Percentiles rank a stretch among this genome's conserved stretches.
phyloP scores from a whole-genome alignment of 2,329 filamentous ascomycete genomes.

The Cercospora sp. region DNA sequence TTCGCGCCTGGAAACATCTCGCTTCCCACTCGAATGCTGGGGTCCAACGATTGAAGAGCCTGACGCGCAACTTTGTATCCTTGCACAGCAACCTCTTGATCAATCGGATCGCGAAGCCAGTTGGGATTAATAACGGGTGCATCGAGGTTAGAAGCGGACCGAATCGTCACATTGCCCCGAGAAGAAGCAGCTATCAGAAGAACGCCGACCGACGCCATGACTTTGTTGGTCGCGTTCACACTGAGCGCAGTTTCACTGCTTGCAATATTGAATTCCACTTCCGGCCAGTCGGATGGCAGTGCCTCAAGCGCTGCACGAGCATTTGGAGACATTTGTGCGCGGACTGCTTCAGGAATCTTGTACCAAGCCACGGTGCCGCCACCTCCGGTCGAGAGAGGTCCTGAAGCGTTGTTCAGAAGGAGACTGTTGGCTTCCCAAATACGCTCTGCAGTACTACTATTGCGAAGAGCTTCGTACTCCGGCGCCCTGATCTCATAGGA shows the following conservation, averaged over 20 bases:
- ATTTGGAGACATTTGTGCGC: conserved; percentile 19
- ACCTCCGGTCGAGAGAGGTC: conserved; percentile 30
- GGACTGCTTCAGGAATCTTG: conserved; percentile 23
- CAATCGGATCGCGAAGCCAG: conserved; percentile 40
- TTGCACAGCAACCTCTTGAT: conserved; percentile 40
- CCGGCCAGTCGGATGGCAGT: conserved; percentile 41
- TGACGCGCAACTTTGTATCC: conserved; percentile 39
- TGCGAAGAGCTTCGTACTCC: conserved; percentile 19
- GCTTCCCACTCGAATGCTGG: conserved; percentile 36
- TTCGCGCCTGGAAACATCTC: conserved; percentile 45
- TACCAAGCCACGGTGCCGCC: conserved; percentile 24
- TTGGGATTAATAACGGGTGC: conserved; percentile 42
- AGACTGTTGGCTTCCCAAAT: conserved; percentile 13
- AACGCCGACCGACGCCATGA: conserved; percentile 39
- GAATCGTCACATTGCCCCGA: conserved; percentile 42
- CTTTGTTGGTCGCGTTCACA: conserved; percentile 32
- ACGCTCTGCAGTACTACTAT: conserved; percentile 3
- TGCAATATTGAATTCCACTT: conserved; percentile 33
- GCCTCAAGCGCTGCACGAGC: conserved; percentile 11
- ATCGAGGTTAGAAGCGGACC: conserved; percentile 32
- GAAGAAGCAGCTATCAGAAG: conserved; percentile 40
- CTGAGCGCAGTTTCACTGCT: conserved; percentile 18
- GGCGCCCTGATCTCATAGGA: conserved; percentile 18
- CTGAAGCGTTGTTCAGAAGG: conserved; percentile 25
- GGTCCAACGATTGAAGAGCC: conserved; percentile 28